phyloP scores from a whole-genome alignment of 139 green algal genomes.

The Helicosporidium sp. region DNA sequence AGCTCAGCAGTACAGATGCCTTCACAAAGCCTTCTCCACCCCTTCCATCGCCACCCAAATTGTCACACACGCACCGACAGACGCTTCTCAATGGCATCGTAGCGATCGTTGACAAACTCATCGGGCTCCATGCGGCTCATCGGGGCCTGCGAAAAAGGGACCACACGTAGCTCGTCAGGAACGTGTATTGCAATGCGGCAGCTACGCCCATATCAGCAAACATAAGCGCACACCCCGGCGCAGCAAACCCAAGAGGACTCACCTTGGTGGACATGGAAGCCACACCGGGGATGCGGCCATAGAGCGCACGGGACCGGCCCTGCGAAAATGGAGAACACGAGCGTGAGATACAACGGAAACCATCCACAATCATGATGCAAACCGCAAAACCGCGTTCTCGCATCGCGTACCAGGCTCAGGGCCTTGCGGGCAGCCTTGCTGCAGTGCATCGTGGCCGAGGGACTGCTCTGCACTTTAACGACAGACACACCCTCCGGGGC shows the following conservation, averaged over 20 bases:
- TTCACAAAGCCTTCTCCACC: no score
- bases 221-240: background rate
- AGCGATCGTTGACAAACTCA: conserved; percentile 69
- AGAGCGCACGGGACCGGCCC: background rate
- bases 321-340: background rate
- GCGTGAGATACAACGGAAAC: background rate
- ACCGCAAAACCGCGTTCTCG: background rate
- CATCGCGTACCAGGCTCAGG: background rate
- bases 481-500: no score
- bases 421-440: conserved; percentile 3
- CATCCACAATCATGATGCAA: no score
- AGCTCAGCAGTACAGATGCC: no score
- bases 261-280: background rate
- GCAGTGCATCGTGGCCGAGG: conserved; percentile 3
- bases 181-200: background rate
- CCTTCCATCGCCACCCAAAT: no score
- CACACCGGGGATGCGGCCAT: background rate
- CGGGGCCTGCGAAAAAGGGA: conserved; percentile 32
- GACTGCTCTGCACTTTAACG: no score
- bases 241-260: background rate
- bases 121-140: conserved; percentile 58
- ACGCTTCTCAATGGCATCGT: conserved; percentile 61
- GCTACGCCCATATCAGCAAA: background rate
- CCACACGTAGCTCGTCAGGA: no score
- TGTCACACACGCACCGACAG: conserved; percentile 46